Evolutionary conservation across 306 rosid genomes (phyloP).

Genomic region (Casuarina glauca): DNA sequence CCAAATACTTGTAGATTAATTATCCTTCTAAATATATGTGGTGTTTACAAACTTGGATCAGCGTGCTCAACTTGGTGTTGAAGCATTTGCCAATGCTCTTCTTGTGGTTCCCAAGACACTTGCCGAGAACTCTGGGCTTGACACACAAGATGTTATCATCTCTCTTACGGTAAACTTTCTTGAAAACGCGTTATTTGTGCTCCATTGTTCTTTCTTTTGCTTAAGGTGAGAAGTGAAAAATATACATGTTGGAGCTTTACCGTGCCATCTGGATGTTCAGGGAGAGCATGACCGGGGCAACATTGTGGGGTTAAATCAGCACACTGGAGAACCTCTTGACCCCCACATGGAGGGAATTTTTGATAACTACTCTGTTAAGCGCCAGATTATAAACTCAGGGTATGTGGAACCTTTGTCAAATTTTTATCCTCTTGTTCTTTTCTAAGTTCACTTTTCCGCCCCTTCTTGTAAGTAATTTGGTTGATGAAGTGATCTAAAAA

Average conservation of each 20-base stretch:
- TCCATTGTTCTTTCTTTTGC: neutral
- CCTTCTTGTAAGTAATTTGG: neutral
- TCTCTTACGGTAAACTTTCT: slow-evolving; percentile 59
- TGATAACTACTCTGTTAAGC: slow-evolving; percentile 92
- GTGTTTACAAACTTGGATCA: slow-evolving; percentile 43
- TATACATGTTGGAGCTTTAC: neutral
- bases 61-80: slow-evolving; percentile 97
- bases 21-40: slow-evolving; percentile 3
- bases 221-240: neutral
- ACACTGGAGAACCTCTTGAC: slow-evolving; percentile 90
- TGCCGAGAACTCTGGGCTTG: slow-evolving; percentile 95
- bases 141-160: slow-evolving; percentile 90
- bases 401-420: slow-evolving; percentile 25
- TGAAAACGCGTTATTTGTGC: neutral
- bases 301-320: slow-evolving; percentile 73
- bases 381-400: slow-evolving; percentile 95
- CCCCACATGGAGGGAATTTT: slow-evolving; percentile 96
- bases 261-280: slow-evolving; percentile 46
- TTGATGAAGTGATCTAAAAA: neutral
- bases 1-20: slow-evolving; percentile 2
- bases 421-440: neutral
- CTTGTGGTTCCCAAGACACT: slow-evolving; percentile 97
- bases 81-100: slow-evolving; percentile 97
- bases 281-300: slow-evolving; percentile 92
- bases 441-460: neutral